Percentiles rank a stretch among this genome's conserved stretches.
Evolutionary conservation across 371 early-diverging fungal genomes (phyloP).

Genomic region (Syncephalastrum racemosum): DNA sequence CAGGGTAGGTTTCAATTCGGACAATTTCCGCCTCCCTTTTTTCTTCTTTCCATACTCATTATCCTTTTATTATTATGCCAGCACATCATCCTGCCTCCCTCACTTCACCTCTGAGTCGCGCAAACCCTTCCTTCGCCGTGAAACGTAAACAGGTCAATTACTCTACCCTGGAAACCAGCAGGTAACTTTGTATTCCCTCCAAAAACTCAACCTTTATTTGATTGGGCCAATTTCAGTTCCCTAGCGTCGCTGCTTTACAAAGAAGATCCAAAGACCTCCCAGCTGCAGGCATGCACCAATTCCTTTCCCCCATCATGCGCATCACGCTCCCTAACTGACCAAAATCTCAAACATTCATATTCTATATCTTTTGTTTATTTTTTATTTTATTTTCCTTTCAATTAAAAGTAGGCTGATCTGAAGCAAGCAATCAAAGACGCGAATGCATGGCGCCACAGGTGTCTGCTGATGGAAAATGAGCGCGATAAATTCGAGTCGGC

Average conservation of each 20-base stretch:
- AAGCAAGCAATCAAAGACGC: constrained; percentile 11
- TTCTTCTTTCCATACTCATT: background rate
- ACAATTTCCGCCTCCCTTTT: constrained; percentile 1
- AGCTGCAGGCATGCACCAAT: background rate
- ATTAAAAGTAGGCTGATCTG: constrained; percentile 4
- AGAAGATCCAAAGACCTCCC: constrained; percentile 8
- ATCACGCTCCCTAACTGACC: constrained; percentile 1
- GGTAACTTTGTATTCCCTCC: constrained; percentile 4
- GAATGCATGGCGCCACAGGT: constrained; percentile 27
- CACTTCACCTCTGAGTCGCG: no score
- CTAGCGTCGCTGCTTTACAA: constrained; percentile 13
- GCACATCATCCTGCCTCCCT: no score
- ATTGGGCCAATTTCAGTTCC: constrained; percentile 14
- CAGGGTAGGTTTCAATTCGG: no score
- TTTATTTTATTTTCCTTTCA: background rate
- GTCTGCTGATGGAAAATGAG: constrained; percentile 36
- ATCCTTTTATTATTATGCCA: background rate
- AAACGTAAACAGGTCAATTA: constrained; percentile 41
- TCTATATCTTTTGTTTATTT: constrained; percentile 1
- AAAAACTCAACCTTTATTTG: constrained; percentile 1
- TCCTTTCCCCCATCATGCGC: background rate
- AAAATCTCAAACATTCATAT: background rate
- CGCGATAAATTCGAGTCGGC: constrained; percentile 28
- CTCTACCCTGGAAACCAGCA: constrained; percentile 25
- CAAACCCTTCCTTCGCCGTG: constrained; percentile 12